These are phyloP conservation scores for Willaertia magna DNA, from an alignment of 208 protist species.

Conservation along the genomic window DNA sequence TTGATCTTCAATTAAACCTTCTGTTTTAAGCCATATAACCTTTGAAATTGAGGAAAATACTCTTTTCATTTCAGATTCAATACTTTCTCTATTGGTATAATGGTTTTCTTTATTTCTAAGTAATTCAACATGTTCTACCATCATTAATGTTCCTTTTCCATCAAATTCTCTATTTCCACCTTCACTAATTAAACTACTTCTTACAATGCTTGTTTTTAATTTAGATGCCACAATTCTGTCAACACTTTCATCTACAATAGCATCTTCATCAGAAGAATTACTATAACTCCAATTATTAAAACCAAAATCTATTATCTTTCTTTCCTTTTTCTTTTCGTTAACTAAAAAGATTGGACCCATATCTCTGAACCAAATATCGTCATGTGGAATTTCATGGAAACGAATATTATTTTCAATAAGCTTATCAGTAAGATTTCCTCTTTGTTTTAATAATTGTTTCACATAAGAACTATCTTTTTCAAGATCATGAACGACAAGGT, in stretches of 20 bases:
- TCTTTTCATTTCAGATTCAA: conserved; percentile 5
- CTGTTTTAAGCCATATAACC: conserved; percentile 26
- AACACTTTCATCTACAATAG: conserved; percentile 2
- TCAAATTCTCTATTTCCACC: conserved; percentile 35
- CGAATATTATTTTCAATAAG: background rate
- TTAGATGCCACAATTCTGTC: background rate
- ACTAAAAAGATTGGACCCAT: conserved; percentile 28
- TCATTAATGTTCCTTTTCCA: conserved; percentile 27
- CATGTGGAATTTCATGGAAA: background rate
- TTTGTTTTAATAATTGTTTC: background rate
- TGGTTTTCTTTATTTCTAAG: conserved; percentile 24
- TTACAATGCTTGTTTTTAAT: background rate
- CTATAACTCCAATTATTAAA: conserved; percentile 10
- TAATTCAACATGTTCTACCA: conserved; percentile 27
- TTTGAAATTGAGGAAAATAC: background rate
- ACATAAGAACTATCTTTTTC: background rate
- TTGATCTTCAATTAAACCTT: conserved; percentile 27
- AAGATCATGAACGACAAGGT: background rate
- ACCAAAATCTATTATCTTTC: conserved; percentile 1
- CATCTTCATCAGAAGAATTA: background rate
- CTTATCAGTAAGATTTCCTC: background rate
- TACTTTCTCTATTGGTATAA: conserved; percentile 1
- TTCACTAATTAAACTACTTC: conserved; percentile 24
- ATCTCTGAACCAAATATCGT: conserved; percentile 26
- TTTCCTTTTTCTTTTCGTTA: background rate